phyloP scores from a whole-genome alignment of 306 rosid species.

The Abrus pulchellus region DNA sequence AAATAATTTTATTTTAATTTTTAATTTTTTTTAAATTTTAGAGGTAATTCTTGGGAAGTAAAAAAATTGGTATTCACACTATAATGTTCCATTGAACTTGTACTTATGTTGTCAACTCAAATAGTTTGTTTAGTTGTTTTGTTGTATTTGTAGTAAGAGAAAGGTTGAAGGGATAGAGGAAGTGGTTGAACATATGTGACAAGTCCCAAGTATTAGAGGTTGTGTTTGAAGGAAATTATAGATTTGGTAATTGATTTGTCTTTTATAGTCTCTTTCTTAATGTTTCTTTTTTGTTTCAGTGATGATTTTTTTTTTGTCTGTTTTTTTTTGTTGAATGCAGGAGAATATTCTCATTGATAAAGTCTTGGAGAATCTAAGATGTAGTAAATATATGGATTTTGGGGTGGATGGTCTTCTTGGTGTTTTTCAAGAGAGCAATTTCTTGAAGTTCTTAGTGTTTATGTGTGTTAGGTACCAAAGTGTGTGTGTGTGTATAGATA shows the following conservation, averaged over 20 bases:
- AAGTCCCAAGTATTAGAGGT: constrained; percentile 81
- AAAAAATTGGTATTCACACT: neutral
- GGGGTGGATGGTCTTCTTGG: constrained; percentile 42
- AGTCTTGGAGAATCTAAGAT: constrained; percentile 92
- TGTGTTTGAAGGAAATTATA: constrained; percentile 78
- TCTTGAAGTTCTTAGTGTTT: constrained; percentile 86
- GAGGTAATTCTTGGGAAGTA: no score
- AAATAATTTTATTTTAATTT: no score
- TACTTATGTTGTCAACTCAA: constrained; percentile 10
- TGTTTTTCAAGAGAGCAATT: constrained; percentile 75
- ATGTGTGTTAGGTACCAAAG: constrained; percentile 57
- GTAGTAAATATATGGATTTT: constrained; percentile 66
- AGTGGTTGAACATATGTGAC: constrained; percentile 60
- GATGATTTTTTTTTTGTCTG: neutral
- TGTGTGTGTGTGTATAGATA: no score
- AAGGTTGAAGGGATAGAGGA: constrained; percentile 37
- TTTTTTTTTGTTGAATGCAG: constrained; percentile 53
- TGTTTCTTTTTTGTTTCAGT: constrained; percentile 19
- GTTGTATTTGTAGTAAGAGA: constrained; percentile 48
- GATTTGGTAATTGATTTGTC: constrained; percentile 83
- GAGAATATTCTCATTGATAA: constrained; percentile 93
- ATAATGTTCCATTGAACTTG: neutral
- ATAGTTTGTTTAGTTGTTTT: constrained; percentile 18
- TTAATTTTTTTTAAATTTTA: no score
- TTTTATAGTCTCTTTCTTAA: constrained; percentile 20